Base-by-base conservation (phyloP, 2,329 filamentous ascomycete species). In the Apiospora marii region DNA sequence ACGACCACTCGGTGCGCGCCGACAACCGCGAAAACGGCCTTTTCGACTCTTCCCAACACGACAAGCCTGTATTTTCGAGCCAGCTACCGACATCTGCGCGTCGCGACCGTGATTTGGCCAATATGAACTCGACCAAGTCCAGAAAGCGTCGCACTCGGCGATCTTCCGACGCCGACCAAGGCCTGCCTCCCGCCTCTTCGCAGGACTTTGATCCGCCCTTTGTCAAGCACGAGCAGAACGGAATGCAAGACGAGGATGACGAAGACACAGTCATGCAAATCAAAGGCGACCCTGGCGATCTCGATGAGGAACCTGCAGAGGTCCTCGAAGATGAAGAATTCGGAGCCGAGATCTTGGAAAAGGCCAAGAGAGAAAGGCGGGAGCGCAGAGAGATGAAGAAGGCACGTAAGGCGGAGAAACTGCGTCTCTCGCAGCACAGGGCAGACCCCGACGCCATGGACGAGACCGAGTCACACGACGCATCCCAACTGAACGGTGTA, bases 341-440 rank as follows among this genome's bases (percentile, higher is more conserved):
- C 30, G 58, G 58, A 3, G 58, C 19, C 37, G 69, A 37, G 37
- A 27, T 30, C 24, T 64, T 43, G 49, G 58, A n/a, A 67, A 71
- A 44, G 46, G 41, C 71, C 51, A 72, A 49, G 73, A 67, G 27
- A 27, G 71, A 70, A 30, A 70, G 53, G n/a, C 61, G 4, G 73
- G 77, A 43, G 64, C 64, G 58, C 73, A 61, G 83, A 78, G 74
- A 82, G 85, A 73, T 84, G 83, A 53, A 85, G 81, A 72, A 86
- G 85, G 84, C 84, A 85, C 37, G 81, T 79, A 51, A 86, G 77
- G 76, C 86, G 84, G 74, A 70, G 37, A 72, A 68, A 5, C 49
- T 70, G 5, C 68, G 68, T 2, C 34, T 24, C 30, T 48, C 46
- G 7, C 46, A 70, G n/a, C 30, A 58, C 22, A 70, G 58, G 37